A percentile compares a stretch with the other conserved stretches of the same genome.
Evolutionary conservation across 2,329 filamentous ascomycete species (phyloP).

Genomic region (Colletotrichum tofieldiae): DNA sequence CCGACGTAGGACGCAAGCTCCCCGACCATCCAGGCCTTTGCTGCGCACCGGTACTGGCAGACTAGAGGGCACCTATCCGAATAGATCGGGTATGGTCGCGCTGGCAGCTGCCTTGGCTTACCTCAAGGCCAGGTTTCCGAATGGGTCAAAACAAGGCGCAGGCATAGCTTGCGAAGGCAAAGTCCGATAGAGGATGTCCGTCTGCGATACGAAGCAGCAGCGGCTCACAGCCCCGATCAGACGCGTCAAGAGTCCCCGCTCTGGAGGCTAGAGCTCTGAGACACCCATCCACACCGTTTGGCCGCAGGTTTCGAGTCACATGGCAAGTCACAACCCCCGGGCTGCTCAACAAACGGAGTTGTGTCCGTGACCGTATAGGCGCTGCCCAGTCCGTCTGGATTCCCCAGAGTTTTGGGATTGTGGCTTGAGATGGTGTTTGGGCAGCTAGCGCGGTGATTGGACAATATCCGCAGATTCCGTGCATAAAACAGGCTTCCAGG

Average conservation of each 20-base stretch:
- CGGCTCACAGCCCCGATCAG: slow-evolving; percentile 6
- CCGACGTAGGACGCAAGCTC: slow-evolving; percentile 4
- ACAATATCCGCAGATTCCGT: not conserved
- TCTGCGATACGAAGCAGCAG: slow-evolving; percentile 29
- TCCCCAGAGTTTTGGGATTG: slow-evolving; percentile 27
- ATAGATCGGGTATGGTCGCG: slow-evolving; percentile 16
- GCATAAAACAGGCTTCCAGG: slow-evolving; percentile 22
- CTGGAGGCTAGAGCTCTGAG: slow-evolving; percentile 23
- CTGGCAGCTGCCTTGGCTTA: slow-evolving; percentile 1
- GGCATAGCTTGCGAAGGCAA: not conserved
- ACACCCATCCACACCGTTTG: slow-evolving; percentile 43
- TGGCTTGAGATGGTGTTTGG: slow-evolving; percentile 34
- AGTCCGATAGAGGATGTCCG: not conserved
- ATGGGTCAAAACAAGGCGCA: not conserved
- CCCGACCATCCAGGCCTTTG: slow-evolving; percentile 5
- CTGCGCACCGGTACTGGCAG: not conserved
- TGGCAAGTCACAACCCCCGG: slow-evolving; percentile 39
- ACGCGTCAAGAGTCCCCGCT: slow-evolving; percentile 28
- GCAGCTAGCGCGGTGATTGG: slow-evolving; percentile 19
- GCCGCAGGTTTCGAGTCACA: slow-evolving; percentile 40
- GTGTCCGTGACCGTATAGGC: slow-evolving; percentile 32
- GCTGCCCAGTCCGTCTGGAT: slow-evolving; percentile 16
- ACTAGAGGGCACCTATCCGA: not conserved
- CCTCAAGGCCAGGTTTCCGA: not conserved
- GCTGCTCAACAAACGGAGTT: slow-evolving; percentile 33